Evolutionary conservation across 23 red algal species (phyloP).

Genomic region (Cyanidioschyzon merolae): DNA sequence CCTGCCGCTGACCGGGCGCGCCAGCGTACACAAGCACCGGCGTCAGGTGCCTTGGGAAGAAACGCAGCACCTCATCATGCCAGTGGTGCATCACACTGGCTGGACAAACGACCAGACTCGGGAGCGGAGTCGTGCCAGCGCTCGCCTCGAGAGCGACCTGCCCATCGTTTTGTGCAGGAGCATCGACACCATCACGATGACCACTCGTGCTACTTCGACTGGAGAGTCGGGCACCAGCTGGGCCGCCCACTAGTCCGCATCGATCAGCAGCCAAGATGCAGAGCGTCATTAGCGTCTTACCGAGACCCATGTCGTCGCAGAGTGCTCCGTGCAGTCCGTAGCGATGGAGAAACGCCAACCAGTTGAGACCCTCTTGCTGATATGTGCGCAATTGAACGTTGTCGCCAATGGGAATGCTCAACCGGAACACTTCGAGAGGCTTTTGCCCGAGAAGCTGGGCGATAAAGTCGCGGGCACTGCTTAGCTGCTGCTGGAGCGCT

Average conservation of each 20-base stretch:
- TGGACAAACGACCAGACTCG: conserved; percentile 65
- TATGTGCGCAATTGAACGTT: conserved; percentile 65
- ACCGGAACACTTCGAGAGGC: conserved; percentile 41
- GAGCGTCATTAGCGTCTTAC: conserved; percentile 98
- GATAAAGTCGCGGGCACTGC: conserved; percentile 56
- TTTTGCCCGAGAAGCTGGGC: conserved; percentile 67
- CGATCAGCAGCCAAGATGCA: conserved; percentile 70
- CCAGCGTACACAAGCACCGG: conserved; percentile 68
- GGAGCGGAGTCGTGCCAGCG: not conserved
- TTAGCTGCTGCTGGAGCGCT: conserved; percentile 32
- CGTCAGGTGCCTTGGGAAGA: conserved; percentile 56
- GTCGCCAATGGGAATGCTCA: conserved; percentile 57
- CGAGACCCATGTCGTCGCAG: conserved; percentile 99
- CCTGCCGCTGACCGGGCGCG: conserved; percentile 36
- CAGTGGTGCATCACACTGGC: conserved; percentile 79
- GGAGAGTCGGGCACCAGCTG: not conserved
- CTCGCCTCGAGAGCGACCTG: not conserved
- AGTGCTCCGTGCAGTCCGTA: conserved; percentile 89
- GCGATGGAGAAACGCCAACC: conserved; percentile 79
- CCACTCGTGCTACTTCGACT: not conserved
- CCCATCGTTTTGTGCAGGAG: not conserved
- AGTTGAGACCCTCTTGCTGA: conserved; percentile 91
- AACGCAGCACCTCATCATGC: conserved; percentile 63
- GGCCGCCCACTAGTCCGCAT: not conserved
- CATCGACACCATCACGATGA: not conserved